Percentiles rank a stretch among this genome's conserved stretches.
Conservation (phyloP, 148 eudicot genomes). For the Heliamphora exappendiculata region DNA sequence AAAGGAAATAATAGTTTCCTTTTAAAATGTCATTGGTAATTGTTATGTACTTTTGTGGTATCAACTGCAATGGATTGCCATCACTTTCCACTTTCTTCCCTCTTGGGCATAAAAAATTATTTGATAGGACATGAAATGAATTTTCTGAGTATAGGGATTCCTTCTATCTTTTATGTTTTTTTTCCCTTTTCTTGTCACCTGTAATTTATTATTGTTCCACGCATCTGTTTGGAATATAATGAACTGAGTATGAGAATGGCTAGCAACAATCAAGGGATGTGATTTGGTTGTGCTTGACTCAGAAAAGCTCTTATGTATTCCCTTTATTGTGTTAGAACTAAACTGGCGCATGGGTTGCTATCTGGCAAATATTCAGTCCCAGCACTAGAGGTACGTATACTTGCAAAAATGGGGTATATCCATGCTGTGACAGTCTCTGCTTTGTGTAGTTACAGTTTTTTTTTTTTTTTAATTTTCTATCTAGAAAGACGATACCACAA, state of each 20-base stretch:
- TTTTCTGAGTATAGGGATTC: not conserved
- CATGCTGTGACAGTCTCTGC: conserved; percentile 6
- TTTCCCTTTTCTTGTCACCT: not conserved
- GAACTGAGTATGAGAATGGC: not conserved
- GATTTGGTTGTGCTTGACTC: not conserved
- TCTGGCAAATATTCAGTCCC: conserved; percentile 89
- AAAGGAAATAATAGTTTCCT: not conserved
- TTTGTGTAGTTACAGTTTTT: not conserved
- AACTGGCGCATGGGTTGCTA: conserved; percentile 81
- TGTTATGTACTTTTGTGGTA: not conserved
- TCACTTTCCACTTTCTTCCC: not conserved
- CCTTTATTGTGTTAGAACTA: conserved; percentile 43
- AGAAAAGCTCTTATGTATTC: not conserved
- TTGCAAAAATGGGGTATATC: not conserved
- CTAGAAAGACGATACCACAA: conserved; percentile 27
- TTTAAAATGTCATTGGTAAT: not conserved
- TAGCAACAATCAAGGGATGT: not conserved
- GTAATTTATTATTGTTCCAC: not conserved
- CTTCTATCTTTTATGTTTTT: not conserved
- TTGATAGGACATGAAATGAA: conserved; percentile 6
- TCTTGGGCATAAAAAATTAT: not conserved
- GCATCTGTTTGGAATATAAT: not conserved
- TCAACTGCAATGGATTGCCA: not conserved
- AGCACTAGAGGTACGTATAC: conserved; percentile 51
- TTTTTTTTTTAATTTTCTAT: not conserved